These are phyloP conservation scores for Alternaria postmessia DNA, from an alignment of 2,329 filamentous ascomycete species.

Conservation along the genomic window DNA sequence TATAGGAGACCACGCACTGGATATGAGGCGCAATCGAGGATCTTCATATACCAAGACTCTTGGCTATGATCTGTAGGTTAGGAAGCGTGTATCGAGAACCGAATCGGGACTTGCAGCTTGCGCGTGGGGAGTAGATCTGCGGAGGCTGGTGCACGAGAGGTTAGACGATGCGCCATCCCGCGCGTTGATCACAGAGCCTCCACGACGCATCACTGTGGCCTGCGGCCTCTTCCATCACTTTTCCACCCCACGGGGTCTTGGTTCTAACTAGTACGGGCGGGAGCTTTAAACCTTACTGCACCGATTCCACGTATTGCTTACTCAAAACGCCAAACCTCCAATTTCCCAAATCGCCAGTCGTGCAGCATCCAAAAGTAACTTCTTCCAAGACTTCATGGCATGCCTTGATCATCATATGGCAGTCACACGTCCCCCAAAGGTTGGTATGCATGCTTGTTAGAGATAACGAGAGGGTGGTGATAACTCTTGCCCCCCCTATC, in stretches of 20 bases:
- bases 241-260: neutral
- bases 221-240: neutral
- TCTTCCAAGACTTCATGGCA: conserved; percentile 3
- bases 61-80: conserved; percentile 13
- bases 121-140: conserved; percentile 8
- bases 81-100: conserved; percentile 7
- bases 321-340: neutral
- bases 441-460: neutral
- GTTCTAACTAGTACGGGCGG: neutral
- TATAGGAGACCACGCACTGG: conserved; percentile 8
- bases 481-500: neutral
- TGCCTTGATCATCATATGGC: neutral
- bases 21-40: conserved; percentile 13
- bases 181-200: conserved; percentile 10
- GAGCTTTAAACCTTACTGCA: conserved; percentile 4
- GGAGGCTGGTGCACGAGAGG: conserved; percentile 9
- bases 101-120: conserved; percentile 6
- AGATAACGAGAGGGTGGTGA: neutral
- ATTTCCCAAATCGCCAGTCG: neutral
- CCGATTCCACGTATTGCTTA: neutral
- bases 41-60: conserved; percentile 16
- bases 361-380: conserved; percentile 4
- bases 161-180: conserved; percentile 14
- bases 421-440: neutral
- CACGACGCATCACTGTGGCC: conserved; percentile 5